Evolutionary conservation across 2,329 filamentous ascomycete genomes (phyloP), one percentile per base, ranked within the genome.

Genomic region (Colletotrichum endophyticum): DNA sequence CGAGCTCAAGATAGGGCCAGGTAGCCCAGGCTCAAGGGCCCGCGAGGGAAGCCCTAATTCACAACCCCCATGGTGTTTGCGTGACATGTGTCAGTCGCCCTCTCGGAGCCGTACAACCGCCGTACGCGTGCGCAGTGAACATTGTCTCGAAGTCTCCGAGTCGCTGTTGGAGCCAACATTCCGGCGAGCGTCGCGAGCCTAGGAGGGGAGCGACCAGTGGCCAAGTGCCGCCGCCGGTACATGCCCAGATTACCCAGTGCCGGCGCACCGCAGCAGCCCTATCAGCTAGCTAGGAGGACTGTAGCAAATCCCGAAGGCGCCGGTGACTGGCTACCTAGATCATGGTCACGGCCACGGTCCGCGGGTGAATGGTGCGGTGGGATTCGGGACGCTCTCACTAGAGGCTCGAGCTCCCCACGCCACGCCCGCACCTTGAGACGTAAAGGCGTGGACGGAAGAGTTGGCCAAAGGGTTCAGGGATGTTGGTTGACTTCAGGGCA

Each of bases 381-480:
- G 70, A 69, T 73, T 75, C 70, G 70, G 64, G 63, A 76, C 63
- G 70, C 73, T 69, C 68, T 76, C 16, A 66, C 34, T 63, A 22
- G 44, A 62, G 73, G 73, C 73, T 61, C 64, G 70, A 74, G 66
- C 44, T 73, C 44, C 64, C 59, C 9, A 73, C 62, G 62, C 53
- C 56, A 36, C 27, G 64, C 22, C 70, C 32, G 49, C 57, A n/a
- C 25, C 64, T 61, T 44, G 59, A 74, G 64, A 70, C 70, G 74
- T 49, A 53, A 62, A 56, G 59, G 49, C 61, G 67, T 27, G 34
- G 64, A 25, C 16, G 34, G 32, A 64, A 22, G 34, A 64, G 19
- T 69, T 76, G 70, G 57, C 36, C 63, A 39, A 70, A 74, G 66
- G 70, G 66, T 66, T 61, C 70, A 76, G 71, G 74, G 74, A 68